Evolutionary conservation across 2,329 filamentous ascomycete species (phyloP).

Genomic region (Ilyonectria sp.): DNA sequence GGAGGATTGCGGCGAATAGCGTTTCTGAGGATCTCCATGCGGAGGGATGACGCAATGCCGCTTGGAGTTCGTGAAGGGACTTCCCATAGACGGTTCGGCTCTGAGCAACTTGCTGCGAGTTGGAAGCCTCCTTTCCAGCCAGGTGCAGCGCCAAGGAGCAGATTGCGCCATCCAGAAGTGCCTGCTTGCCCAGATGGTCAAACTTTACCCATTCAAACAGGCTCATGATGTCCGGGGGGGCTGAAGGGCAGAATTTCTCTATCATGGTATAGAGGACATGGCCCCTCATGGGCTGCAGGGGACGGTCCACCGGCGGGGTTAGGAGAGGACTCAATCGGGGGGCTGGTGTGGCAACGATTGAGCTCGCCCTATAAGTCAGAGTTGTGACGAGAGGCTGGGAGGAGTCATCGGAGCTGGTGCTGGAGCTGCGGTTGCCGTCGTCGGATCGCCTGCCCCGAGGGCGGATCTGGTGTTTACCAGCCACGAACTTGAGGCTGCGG

Average conservation of each 20-base stretch:
- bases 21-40: slow-evolving; percentile 59
- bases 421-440: slow-evolving; percentile 17
- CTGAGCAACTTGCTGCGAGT: slow-evolving; percentile 50
- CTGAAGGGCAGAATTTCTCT: slow-evolving; percentile 40
- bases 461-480: slow-evolving; percentile 57
- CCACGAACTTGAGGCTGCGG: slow-evolving; percentile 57
- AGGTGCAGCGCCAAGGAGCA: slow-evolving; percentile 57
- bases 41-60: slow-evolving; percentile 53
- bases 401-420: slow-evolving; percentile 35
- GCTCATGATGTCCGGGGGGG: slow-evolving; percentile 41
- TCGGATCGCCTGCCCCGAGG: slow-evolving; percentile 43
- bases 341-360: slow-evolving; percentile 14
- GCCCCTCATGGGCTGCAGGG: slow-evolving; percentile 44
- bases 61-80: slow-evolving; percentile 54
- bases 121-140: slow-evolving; percentile 53
- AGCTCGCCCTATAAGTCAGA: slow-evolving; percentile 7
- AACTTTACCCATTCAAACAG: slow-evolving; percentile 48
- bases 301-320: slow-evolving; percentile 30
- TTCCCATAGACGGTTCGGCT: slow-evolving; percentile 58
- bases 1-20: slow-evolving; percentile 58
- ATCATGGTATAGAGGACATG: slow-evolving; percentile 53
- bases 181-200: slow-evolving; percentile 52
- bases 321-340: slow-evolving; percentile 26
- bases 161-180: slow-evolving; percentile 57
- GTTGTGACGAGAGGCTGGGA: slow-evolving; percentile 28